phyloP scores from a whole-genome alignment of 1,284 basidiomycete species.

The Sparassis latifolia region DNA sequence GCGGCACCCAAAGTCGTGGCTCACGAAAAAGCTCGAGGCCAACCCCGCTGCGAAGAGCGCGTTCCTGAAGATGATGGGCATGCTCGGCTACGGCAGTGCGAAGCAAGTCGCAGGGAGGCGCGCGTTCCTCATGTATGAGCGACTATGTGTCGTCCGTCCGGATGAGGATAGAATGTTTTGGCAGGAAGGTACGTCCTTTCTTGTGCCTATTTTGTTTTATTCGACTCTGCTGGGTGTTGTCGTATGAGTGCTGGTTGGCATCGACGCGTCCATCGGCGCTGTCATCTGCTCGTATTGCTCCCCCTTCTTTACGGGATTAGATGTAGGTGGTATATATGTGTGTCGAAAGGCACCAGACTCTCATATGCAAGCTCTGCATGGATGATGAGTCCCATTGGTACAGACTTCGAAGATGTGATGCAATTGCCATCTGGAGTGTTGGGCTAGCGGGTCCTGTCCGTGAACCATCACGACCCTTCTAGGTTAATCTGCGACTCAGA shows the following conservation, averaged over 20 bases:
- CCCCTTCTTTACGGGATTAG: no score
- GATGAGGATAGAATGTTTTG: constrained; percentile 63
- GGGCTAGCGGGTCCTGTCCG: no score
- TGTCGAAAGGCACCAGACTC: no score
- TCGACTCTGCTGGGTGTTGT: not conserved
- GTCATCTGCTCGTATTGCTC: not conserved
- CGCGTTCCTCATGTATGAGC: constrained; percentile 51
- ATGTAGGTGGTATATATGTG: no score
- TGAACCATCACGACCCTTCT: no score
- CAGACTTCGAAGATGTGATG: no score
- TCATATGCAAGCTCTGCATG: no score
- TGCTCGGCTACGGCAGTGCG: constrained; percentile 55
- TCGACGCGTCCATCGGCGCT: not conserved
- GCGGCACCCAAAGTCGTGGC: constrained; percentile 36
- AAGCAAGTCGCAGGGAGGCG: constrained; percentile 57
- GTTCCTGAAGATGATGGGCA: constrained; percentile 44
- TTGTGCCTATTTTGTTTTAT: not conserved
- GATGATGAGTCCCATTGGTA: no score
- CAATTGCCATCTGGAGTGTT: no score
- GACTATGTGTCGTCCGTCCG: constrained; percentile 47
- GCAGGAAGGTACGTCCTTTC: constrained; percentile 46
- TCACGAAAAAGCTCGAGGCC: constrained; percentile 48
- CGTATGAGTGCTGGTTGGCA: not conserved
- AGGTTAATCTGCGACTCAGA: no score
- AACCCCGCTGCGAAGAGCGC: constrained; percentile 43